Base-by-base conservation (phyloP, 1,284 basidiomycete species). In the Pterula multifida region DNA sequence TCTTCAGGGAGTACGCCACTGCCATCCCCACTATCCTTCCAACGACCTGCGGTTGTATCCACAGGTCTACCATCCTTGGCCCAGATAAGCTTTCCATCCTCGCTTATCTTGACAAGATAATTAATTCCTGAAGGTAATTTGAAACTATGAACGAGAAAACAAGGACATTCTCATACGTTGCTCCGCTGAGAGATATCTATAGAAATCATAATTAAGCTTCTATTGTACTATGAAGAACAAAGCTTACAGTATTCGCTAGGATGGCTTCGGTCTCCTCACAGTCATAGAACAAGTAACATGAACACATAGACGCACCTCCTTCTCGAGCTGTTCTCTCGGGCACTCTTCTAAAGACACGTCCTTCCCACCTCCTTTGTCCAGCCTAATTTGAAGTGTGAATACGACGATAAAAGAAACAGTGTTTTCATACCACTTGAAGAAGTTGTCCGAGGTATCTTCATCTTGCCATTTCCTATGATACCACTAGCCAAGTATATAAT, bases 31-130 rank as follows among this genome's bases (percentile, higher is more conserved):
- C 74, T 69, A 55, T 85, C 81, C 60, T 76, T 78, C 81, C 81
- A 85, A 48, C 67, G 68, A 0, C 75, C 75, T 2, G 76, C 68
- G 1, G 76, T 71, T 0, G 81, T 84, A 57, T 84, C 81, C 9
- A 84, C 76, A 0, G 75, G 66, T 51, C 80, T 70, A 46, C 76
- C 71, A 55, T 81, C 85, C 46, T 74, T 72, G 1, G 76, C 77
- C 85, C 85, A 90, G n/a, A 77, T 66, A 15, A 90, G 68, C 53
- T 71, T 73, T 1, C 87, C 86, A n/a, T 79, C 66, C 0, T 67
- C 55, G 55, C 81, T 78, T 39, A 85, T 72, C 32, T 71, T 71
- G 50, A 83, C 78, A 2, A 88, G 70, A 58, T 89, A 89, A 58
- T 87, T 86, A 21, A 80, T 65, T 4, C 76, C 75, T 76, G 35